Percentiles rank a stretch among this genome's conserved stretches.
Conservation (phyloP, 2,329 filamentous ascomycete genomes). For the Fusarium sp. region DNA sequence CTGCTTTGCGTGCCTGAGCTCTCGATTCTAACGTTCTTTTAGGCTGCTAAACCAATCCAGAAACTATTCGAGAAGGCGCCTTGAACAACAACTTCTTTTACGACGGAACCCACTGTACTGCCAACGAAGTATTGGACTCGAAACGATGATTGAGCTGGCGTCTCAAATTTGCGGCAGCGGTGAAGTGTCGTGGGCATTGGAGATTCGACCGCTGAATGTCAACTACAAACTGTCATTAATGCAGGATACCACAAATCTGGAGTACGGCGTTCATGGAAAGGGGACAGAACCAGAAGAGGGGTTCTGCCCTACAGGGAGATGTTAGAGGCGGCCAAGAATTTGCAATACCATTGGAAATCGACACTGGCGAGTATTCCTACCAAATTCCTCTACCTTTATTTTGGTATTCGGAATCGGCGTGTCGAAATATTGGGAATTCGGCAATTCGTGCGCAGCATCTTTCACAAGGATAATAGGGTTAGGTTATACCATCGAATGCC, state of each 20-base stretch:
- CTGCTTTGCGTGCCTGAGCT: not conserved
- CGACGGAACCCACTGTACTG: not conserved
- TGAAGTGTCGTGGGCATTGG: not conserved
- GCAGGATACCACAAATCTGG: conserved; percentile 12
- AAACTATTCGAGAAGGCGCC: conserved; percentile 78
- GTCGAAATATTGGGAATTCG: not conserved
- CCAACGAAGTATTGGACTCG: not conserved
- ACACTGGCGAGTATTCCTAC: conserved; percentile 2
- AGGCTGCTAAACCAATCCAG: conserved; percentile 91
- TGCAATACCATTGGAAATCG: conserved; percentile 10
- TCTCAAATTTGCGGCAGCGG: not conserved
- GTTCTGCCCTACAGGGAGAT: not conserved
- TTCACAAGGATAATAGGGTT: not conserved
- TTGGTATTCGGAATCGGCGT: not conserved
- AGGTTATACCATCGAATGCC: not conserved
- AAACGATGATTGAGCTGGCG: not conserved
- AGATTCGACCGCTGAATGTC: not conserved
- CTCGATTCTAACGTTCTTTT: conserved; percentile 37
- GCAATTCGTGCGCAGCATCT: not conserved
- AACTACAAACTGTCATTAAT: not conserved
- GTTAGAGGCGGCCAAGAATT: not conserved
- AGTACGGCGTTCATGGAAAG: conserved; percentile 20
- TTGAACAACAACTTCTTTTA: conserved; percentile 43
- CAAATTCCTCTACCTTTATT: not conserved
- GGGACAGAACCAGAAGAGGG: not conserved